phyloP scores from a whole-genome alignment of 768 basidiomycete species.

The Termitomyces sp. region DNA sequence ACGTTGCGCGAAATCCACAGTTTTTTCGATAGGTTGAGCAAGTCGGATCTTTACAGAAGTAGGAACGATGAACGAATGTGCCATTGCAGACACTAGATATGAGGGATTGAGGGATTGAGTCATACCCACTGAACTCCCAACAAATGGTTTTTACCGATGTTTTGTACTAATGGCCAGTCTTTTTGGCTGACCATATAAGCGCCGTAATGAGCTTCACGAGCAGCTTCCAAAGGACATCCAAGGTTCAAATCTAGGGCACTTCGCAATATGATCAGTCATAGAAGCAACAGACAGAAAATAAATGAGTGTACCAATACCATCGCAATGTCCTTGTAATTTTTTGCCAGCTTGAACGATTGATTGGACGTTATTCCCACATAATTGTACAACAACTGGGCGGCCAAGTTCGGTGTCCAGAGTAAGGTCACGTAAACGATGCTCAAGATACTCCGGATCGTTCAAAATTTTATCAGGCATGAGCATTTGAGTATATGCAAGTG shows the following conservation, averaged over 20 bases:
- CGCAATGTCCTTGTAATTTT: constrained; percentile 56
- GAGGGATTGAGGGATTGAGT: neutral
- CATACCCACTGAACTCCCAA: neutral
- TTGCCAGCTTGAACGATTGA: constrained; percentile 56
- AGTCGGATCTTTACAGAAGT: constrained; percentile 62
- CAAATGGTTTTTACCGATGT: constrained; percentile 46
- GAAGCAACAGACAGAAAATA: neutral
- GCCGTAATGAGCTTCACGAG: constrained; percentile 65
- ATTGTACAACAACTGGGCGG: constrained; percentile 63
- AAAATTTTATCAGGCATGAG: constrained; percentile 59
- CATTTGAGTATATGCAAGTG: constrained; percentile 78
- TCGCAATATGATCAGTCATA: constrained; percentile 10
- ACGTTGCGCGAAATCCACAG: constrained; percentile 50
- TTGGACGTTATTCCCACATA: constrained; percentile 72
- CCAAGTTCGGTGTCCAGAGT: constrained; percentile 25
- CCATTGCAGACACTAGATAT: constrained; percentile 60
- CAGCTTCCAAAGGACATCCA: constrained; percentile 75
- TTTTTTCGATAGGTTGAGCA: constrained; percentile 51
- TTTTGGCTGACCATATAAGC: constrained; percentile 72
- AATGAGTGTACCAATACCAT: constrained; percentile 59
- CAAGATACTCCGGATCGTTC: constrained; percentile 61
- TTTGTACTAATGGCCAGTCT: constrained; percentile 68
- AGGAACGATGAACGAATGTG: constrained; percentile 59
- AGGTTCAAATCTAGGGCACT: constrained; percentile 65
- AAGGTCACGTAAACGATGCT: constrained; percentile 60